Evolutionary conservation across 176 grass and related monocot genomes (phyloP).

Genomic region (Poa annua): DNA sequence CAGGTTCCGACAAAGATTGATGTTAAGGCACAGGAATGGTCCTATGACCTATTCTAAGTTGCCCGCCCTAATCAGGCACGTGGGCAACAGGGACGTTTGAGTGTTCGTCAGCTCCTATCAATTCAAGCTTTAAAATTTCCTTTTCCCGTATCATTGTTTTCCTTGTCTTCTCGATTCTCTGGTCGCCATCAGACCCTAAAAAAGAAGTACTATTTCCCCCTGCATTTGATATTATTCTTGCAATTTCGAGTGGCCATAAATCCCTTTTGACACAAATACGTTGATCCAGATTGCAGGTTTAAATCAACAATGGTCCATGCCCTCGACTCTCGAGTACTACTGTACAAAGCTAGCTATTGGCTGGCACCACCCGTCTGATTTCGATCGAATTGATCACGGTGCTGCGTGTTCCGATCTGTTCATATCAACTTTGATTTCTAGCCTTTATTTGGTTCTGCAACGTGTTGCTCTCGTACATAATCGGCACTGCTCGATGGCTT

Average conservation of each 20-base stretch:
- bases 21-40: slow-evolving; percentile 18
- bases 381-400: slow-evolving; percentile 21
- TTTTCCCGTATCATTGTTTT: not conserved
- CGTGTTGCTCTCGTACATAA: not conserved
- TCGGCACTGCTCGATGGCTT: not conserved
- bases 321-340: not conserved
- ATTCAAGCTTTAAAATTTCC: not conserved
- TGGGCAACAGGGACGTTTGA: slow-evolving; percentile 29
- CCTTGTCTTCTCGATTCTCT: not conserved
- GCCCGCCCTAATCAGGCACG: slow-evolving; percentile 33
- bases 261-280: not conserved
- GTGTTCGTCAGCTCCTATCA: slow-evolving; percentile 8
- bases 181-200: not conserved
- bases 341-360: not conserved
- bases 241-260: not conserved
- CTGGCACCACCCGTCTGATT: not conserved
- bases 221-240: not conserved
- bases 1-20: slow-evolving; percentile 25
- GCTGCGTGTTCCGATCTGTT: not conserved
- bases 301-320: slow-evolving; percentile 19
- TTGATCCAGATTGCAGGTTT: not conserved
- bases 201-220: not conserved
- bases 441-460: not conserved
- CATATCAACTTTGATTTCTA: not conserved
- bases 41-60: not conserved